Evolutionary conservation across 441 rosid genomes (phyloP).

Genomic region (Hura crepitans): DNA sequence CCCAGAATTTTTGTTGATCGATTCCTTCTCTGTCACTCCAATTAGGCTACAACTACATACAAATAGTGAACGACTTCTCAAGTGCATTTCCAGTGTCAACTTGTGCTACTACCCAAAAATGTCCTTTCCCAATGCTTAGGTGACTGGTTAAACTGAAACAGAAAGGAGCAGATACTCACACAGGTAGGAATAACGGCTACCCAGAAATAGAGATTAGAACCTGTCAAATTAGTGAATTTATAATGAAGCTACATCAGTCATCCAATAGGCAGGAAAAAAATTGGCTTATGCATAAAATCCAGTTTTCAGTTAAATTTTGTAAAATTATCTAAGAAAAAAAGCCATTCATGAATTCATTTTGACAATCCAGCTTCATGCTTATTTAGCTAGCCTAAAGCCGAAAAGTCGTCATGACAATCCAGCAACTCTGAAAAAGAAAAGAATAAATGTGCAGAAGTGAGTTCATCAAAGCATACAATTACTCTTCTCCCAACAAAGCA

Average conservation of each 20-base stretch:
- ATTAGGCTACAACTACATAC: not conserved
- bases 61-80: not conserved
- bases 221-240: conserved; percentile 35
- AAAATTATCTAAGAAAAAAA: not conserved
- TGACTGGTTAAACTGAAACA: conserved; percentile 12
- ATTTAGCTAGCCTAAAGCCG: not conserved
- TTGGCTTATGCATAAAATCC: not conserved
- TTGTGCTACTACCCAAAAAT: not conserved
- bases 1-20: not conserved
- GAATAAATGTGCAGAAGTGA: conserved; percentile 8
- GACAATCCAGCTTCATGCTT: too few relatives aligned
- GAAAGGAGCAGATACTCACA: conserved; percentile 39
- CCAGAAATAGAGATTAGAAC: conserved; percentile 96
- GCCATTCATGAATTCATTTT: not conserved
- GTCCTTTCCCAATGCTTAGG: not conserved
- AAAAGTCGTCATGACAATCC: not conserved
- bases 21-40: not conserved
- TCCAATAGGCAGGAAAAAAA: conserved; percentile 1
- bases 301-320: not conserved
- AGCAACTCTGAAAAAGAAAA: not conserved
- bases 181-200: conserved; percentile 80
- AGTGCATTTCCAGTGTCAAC: not conserved
- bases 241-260: conserved; percentile 7
- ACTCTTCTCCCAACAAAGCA: not conserved
- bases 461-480: not conserved